Percentiles rank a stretch among this genome's conserved stretches.
phyloP scores from a whole-genome alignment of 2,329 filamentous ascomycete genomes.

The Colletotrichum lupini region DNA sequence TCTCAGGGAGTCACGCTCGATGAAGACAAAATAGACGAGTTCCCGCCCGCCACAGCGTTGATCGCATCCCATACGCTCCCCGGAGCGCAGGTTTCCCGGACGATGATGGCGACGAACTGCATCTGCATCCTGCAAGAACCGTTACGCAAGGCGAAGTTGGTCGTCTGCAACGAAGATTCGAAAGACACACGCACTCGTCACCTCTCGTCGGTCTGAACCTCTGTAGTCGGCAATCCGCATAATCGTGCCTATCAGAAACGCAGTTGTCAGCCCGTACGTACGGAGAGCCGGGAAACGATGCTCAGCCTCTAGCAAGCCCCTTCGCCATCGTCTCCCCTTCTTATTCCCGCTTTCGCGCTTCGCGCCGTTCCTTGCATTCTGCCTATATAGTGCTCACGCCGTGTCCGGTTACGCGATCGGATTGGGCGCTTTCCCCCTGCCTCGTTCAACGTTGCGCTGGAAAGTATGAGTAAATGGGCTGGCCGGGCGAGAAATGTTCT shows the following conservation, averaged over 20 bases:
- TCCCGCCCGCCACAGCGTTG: not conserved
- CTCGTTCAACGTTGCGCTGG: not conserved
- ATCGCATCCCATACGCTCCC: not conserved
- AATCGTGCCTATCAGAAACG: constrained; percentile 29
- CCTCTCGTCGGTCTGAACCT: not conserved
- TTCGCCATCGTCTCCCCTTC: too few species aligned
- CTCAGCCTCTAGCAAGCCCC: not conserved
- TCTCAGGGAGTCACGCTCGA: not conserved
- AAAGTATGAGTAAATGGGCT: not conserved
- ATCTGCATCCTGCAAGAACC: not conserved
- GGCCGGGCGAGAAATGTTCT: not conserved
- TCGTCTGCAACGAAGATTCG: not conserved
- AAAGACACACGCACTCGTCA: not conserved
- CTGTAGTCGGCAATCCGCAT: constrained; percentile 27
- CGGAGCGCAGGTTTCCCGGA: not conserved
- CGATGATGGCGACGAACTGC: not conserved
- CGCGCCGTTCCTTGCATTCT: constrained; percentile 22
- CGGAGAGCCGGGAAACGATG: not conserved
- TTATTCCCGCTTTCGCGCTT: not conserved
- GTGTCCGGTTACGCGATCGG: constrained; percentile 23
- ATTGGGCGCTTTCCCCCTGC: not conserved
- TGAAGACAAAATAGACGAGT: constrained; percentile 18
- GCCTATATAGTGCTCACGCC: not conserved
- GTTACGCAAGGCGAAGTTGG: constrained; percentile 1
- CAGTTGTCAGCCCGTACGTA: constrained; percentile 6